phyloP scores from a whole-genome alignment of 805 yeast genomes.

The Candida silvicultrix region DNA sequence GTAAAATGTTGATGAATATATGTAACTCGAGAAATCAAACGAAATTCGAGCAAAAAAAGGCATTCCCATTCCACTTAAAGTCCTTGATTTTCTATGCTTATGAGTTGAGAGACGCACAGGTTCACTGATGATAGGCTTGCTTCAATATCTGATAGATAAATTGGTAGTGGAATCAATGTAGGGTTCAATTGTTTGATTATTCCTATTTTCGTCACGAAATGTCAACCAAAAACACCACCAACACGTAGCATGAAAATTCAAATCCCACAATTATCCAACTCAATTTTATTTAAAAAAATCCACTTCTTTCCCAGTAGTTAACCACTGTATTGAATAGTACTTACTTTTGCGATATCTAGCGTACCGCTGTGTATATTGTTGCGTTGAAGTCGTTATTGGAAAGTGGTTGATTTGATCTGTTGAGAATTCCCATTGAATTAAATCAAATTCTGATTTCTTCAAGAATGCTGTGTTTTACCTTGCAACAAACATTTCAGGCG shows the following conservation, averaged over 20 bases:
- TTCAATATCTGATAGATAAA: no score
- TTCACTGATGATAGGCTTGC: no score
- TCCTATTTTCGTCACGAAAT: not conserved
- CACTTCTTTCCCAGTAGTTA: not conserved
- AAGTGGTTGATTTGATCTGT: not conserved
- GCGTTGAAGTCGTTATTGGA: not conserved
- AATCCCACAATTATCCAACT: no score
- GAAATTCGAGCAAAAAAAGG: no score
- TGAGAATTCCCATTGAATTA: not conserved
- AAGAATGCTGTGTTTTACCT: not conserved
- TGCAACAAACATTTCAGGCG: not conserved
- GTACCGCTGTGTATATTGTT: not conserved
- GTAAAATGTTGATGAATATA: not conserved
- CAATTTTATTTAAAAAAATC: no score
- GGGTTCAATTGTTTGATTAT: no score
- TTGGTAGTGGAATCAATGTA: no score
- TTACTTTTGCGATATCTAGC: not conserved
- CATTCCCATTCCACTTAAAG: no score
- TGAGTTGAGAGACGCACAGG: no score
- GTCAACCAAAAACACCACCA: not conserved
- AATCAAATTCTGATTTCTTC: not conserved
- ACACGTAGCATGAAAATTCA: not conserved
- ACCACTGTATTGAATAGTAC: not conserved
- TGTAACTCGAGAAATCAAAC: not conserved
- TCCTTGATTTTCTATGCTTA: no score